Conservation (phyloP, 305 asterid genomes). For the Solanum hybrid region DNA sequence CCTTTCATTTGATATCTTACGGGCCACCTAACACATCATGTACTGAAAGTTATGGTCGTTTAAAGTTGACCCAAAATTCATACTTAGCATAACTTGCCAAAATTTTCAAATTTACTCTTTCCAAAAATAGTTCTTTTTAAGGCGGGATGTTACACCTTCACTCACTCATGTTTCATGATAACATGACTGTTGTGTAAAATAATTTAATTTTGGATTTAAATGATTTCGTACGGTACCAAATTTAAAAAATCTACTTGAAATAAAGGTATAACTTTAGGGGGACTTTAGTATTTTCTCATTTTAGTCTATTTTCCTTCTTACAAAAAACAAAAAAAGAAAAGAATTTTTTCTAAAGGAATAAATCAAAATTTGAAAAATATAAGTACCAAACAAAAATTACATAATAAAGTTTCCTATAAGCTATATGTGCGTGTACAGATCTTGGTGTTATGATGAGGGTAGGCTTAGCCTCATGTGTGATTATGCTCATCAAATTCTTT, state of each 20-base stretch:
- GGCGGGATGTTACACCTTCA: too few species aligned
- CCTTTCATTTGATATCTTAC: too few species aligned
- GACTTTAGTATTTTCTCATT: neutral
- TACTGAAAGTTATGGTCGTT: too few species aligned
- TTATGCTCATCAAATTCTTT: conserved; percentile 18
- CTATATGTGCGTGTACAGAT: neutral
- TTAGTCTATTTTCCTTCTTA: neutral
- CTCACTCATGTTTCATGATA: neutral
- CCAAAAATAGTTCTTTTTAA: too few species aligned
- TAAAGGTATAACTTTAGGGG: neutral
- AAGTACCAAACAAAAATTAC: neutral
- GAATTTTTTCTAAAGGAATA: neutral
- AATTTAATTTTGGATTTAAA: neutral
- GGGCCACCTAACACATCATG: too few species aligned
- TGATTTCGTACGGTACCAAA: neutral
- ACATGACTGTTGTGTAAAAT: neutral
- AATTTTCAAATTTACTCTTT: too few species aligned
- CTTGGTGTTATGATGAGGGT: conserved; percentile 17
- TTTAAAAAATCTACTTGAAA: neutral
- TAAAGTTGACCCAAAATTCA: too few species aligned
- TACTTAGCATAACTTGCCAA: too few species aligned
- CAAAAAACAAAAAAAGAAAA: neutral
- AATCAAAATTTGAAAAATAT: neutral
- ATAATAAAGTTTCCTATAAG: neutral
- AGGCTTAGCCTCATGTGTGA: conserved; percentile 19